These are phyloP conservation scores for Phytophthora fragariaefolia DNA, from an alignment of 352 stramenopile species.

Conservation along the genomic window DNA sequence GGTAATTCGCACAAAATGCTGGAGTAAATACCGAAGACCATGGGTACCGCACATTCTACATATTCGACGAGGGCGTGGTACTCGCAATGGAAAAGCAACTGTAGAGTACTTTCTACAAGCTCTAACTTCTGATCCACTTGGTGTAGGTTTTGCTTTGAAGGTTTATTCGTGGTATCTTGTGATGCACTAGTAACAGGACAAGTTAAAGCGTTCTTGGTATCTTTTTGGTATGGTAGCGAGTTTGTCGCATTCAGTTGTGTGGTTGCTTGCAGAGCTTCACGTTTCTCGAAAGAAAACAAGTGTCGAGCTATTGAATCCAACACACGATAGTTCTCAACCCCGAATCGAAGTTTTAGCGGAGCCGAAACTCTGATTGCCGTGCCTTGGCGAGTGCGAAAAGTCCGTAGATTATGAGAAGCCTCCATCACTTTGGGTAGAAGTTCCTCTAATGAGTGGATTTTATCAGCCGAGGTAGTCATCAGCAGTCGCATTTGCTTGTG, in stretches of 20 bases:
- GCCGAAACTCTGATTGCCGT: background rate
- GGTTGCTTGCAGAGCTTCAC: background rate
- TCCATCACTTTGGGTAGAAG: slow-evolving; percentile 8
- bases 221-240: no score
- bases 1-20: slow-evolving; percentile 16
- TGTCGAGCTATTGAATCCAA: background rate
- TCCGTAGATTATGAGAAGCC: slow-evolving; percentile 4
- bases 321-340: background rate
- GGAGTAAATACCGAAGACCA: slow-evolving; percentile 24
- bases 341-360: background rate
- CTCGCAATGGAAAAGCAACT: slow-evolving; percentile 31
- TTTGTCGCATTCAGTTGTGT: no score
- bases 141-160: no score
- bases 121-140: slow-evolving; percentile 4
- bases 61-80: slow-evolving; percentile 28
- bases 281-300: slow-evolving; percentile 4
- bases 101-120: slow-evolving; percentile 9
- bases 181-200: no score
- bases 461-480: background rate
- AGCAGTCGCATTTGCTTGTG: slow-evolving; percentile 1
- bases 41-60: slow-evolving; percentile 28
- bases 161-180: no score
- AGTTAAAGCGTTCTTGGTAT: no score
- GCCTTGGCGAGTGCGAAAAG: slow-evolving; percentile 12
- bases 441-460: background rate